A percentile compares a stretch with the other conserved stretches of the same genome.
Conservation (phyloP, 192 early-diverging fungal species). For the Dissophora ornata region DNA sequence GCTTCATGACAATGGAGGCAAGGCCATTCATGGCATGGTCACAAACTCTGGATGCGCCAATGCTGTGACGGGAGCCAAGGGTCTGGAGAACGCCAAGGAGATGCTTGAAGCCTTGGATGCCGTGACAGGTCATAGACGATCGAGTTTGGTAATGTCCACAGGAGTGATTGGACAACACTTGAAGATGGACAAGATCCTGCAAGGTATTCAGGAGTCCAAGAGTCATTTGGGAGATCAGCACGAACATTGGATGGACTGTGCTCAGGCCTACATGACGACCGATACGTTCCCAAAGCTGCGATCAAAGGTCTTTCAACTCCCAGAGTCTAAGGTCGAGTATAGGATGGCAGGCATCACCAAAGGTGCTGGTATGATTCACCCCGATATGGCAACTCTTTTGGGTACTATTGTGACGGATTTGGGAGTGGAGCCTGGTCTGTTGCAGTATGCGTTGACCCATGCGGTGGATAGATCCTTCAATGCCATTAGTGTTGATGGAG, state of each 20-base stretch:
- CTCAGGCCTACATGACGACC: slow-evolving; percentile 95
- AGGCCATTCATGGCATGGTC: slow-evolving; percentile 65
- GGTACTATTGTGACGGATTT: slow-evolving; percentile 90
- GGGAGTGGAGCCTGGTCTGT: slow-evolving; percentile 66
- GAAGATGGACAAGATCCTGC: slow-evolving; percentile 82
- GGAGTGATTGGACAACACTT: slow-evolving; percentile 96
- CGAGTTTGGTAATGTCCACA: slow-evolving; percentile 91
- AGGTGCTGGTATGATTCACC: slow-evolving; percentile 99
- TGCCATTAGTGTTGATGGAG: slow-evolving; percentile 94
- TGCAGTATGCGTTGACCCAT: slow-evolving; percentile 78
- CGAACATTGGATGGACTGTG: slow-evolving; percentile 82
- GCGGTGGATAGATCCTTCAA: slow-evolving; percentile 95
- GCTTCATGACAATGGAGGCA: slow-evolving; percentile 61
- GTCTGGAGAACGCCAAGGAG: slow-evolving; percentile 78
- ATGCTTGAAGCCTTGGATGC: slow-evolving; percentile 72
- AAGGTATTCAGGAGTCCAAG: slow-evolving; percentile 68
- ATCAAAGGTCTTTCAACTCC: slow-evolving; percentile 65
- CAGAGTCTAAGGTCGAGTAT: slow-evolving; percentile 62
- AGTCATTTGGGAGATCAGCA: slow-evolving; percentile 62
- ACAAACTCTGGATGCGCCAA: slow-evolving; percentile 96
- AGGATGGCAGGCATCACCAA: slow-evolving; percentile 96
- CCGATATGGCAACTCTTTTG: slow-evolving; percentile 97
- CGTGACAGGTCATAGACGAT: slow-evolving; percentile 55
- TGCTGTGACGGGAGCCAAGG: slow-evolving; percentile 91
- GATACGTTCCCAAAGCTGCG: slow-evolving; percentile 96